A percentile compares a stretch with the other conserved stretches of the same genome.
Conservation (phyloP, 306 rosid species). For the Erythrophleum fordii region DNA sequence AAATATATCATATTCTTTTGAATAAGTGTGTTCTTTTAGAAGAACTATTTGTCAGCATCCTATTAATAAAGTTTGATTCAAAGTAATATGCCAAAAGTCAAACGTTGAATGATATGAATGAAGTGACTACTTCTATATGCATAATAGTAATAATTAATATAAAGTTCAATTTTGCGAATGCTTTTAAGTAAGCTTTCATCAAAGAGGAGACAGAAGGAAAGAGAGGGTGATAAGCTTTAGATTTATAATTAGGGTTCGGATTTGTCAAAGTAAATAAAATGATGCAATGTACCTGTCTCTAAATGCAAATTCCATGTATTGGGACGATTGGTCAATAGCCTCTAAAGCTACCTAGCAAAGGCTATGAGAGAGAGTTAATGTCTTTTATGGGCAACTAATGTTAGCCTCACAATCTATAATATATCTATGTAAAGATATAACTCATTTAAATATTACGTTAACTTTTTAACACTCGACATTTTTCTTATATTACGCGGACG, state of each 20-base stretch:
- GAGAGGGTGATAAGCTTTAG: neutral
- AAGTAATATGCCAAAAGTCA: neutral
- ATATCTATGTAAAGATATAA: no score
- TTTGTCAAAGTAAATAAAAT: conserved; percentile 33
- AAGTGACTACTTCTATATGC: neutral
- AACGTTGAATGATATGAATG: neutral
- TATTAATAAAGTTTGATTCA: no score
- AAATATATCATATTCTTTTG: no score
- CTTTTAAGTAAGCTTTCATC: neutral
- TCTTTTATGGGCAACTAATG: neutral
- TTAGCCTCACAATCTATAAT: neutral
- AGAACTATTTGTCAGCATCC: no score
- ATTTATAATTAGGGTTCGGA: neutral
- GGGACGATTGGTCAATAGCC: neutral
- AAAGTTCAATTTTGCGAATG: neutral
- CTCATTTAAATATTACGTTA: neutral
- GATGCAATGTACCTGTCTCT: conserved; percentile 40
- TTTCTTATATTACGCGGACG: no score
- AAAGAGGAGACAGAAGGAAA: neutral
- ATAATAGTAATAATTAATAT: no score
- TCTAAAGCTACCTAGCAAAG: conserved; percentile 27
- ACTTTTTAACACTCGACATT: neutral
- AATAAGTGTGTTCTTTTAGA: no score
- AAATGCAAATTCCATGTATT: conserved; percentile 30
- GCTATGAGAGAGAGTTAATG: neutral